Conservation (phyloP, 208 protist species). For the Jaenimonas drosophilae region DNA sequence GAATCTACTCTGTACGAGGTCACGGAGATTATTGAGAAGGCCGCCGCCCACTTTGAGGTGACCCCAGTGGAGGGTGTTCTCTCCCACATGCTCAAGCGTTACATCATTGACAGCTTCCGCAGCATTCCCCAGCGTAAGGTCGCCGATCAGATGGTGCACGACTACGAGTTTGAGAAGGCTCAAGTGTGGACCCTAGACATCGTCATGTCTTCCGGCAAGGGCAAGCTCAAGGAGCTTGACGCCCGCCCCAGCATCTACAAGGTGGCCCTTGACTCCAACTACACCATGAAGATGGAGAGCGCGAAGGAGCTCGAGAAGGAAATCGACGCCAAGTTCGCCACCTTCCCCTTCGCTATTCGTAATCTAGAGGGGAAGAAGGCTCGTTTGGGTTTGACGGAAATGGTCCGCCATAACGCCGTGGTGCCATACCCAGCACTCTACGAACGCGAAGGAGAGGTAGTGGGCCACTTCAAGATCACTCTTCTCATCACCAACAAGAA, state of each 20-base stretch:
- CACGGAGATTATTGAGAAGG: conserved; percentile 93
- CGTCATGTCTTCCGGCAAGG: conserved; percentile 81
- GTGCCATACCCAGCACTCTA: conserved; percentile 96
- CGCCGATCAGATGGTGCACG: conserved; percentile 92
- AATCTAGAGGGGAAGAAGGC: conserved; percentile 92
- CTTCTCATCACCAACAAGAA: conserved; percentile 85
- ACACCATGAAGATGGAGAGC: conserved; percentile 97
- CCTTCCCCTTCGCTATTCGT: conserved; percentile 94
- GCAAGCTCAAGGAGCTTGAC: conserved; percentile 88
- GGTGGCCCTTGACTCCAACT: conserved; percentile 90
- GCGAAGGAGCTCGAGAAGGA: conserved; percentile 92
- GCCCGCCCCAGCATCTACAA: conserved; percentile 93
- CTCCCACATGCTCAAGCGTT: conserved; percentile 97
- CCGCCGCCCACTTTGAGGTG: conserved; percentile 90
- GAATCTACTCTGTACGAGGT: conserved; percentile 87
- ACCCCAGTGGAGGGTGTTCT: conserved; percentile 95
- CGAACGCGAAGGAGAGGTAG: conserved; percentile 86
- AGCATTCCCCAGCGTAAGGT: conserved; percentile 88
- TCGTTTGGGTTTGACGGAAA: conserved; percentile 94
- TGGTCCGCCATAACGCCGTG: conserved; percentile 93
- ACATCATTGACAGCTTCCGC: conserved; percentile 97
- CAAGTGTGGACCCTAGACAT: conserved; percentile 91
- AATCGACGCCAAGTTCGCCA: conserved; percentile 91
- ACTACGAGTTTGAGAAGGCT: conserved; percentile 86
- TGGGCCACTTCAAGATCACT: conserved; percentile 89